Evolutionary conservation across 352 stramenopile species (phyloP), one percentile per base, ranked within the genome.

Genomic region (Phytophthora niederhauseri): DNA sequence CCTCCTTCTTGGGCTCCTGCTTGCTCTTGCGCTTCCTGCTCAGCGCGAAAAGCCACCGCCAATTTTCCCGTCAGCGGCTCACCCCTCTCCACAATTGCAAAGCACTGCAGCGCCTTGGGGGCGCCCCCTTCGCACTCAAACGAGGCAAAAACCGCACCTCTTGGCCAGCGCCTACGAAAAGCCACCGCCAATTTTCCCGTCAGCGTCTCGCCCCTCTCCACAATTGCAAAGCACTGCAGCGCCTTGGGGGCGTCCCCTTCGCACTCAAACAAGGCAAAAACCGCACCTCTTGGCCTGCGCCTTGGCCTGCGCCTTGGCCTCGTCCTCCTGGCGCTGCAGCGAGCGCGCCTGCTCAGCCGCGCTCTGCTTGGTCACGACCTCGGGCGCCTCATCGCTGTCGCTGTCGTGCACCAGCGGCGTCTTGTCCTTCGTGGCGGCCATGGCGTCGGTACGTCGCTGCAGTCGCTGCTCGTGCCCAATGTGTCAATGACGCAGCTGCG

Each of bases 341-440:
- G 78, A 69, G 45, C 81, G 69, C 55, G 70, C 84, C 68, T 89
- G 71, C 64, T 90, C 60, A 70, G 80, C 70, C 26, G 87, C 87
- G 58, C 64, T 92, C 56, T 81, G 75, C 72, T 92, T 95, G 56
- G 82, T 88, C 61, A 95, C 80, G 38, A 90, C 81, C 64, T 95
- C 87, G 24, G 87, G 87, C 26, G 87, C 85, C 66, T 93, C 87
- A 61, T 93, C 85, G 67, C 80, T 90, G 46, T 84, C 74, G 54
- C 78, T 73, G n/a, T 65, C 49, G 14, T 54, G 56, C 19, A 48
- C 49, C 38, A 62, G 59, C 31, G 67, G 57, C 62, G 52, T 49
- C 58, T 68, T 63, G 62, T 81, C 60, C 68, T 80, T 49, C 72
- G 54, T 66, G 31, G 64, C 56, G 48, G 41, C 56, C 58, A 75